Evolutionary conservation across 805 yeast species (phyloP).

Genomic region (Ogataea nakhonphanomensis): DNA sequence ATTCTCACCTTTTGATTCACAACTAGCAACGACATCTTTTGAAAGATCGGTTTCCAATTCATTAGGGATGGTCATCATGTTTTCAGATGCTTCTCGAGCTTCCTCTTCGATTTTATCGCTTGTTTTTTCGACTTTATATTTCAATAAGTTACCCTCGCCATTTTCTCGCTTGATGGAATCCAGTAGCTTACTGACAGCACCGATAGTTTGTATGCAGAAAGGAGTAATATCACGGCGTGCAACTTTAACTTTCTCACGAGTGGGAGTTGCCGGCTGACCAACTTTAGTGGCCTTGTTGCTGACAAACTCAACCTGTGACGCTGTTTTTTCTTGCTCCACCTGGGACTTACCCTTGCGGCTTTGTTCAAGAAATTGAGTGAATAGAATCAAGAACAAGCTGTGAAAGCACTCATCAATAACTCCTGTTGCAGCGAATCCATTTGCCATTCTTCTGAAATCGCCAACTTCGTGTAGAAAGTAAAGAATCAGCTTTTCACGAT

Average conservation of each 20-base stretch:
- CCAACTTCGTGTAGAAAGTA: conserved; percentile 47
- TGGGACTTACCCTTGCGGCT: neutral
- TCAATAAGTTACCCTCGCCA: conserved; percentile 23
- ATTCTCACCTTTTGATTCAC: no score
- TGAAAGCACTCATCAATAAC: conserved; percentile 70
- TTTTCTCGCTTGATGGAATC: conserved; percentile 22
- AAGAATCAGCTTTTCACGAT: conserved; percentile 37
- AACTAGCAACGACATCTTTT: no score
- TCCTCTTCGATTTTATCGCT: neutral
- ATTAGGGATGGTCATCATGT: neutral
- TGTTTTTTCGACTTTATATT: conserved; percentile 13
- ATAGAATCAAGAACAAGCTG: conserved; percentile 54
- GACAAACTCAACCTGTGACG: conserved; percentile 11
- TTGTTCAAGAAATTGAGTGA: conserved; percentile 20
- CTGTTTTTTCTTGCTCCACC: neutral
- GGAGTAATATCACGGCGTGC: conserved; percentile 48
- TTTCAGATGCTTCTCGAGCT: neutral
- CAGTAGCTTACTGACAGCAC: conserved; percentile 19
- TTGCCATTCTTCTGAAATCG: conserved; percentile 68
- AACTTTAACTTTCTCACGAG: conserved; percentile 38
- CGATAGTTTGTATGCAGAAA: conserved; percentile 28
- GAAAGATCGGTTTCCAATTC: neutral
- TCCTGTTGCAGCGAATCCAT: conserved; percentile 78
- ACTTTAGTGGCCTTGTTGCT: conserved; percentile 2
- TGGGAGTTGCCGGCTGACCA: conserved; percentile 22